Percentiles rank a stretch among this genome's conserved stretches.
These are phyloP conservation scores for Cucumis melo DNA, from an alignment of 306 rosid genomes.

Conservation along the genomic window DNA sequence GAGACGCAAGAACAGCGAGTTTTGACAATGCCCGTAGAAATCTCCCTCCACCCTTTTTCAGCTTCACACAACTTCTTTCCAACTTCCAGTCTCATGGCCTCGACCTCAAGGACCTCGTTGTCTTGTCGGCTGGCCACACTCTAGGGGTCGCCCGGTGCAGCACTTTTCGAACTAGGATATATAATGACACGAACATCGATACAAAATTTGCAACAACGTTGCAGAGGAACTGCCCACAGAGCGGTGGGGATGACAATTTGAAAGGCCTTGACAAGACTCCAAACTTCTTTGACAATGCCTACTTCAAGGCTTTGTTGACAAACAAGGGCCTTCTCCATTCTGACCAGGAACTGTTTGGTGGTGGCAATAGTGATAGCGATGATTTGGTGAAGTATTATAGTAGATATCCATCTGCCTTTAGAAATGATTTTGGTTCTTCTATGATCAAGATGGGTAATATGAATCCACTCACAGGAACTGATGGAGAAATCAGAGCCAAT, in stretches of 20 bases:
- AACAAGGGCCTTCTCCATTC: constrained; percentile 23
- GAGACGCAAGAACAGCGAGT: constrained; percentile 23
- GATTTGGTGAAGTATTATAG: constrained; percentile 12
- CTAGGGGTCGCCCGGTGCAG: constrained; percentile 17
- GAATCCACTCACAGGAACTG: constrained; percentile 18
- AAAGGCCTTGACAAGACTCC: constrained; percentile 8
- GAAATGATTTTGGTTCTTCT: constrained; percentile 14
- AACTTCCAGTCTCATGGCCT: constrained; percentile 26
- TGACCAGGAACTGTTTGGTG: constrained; percentile 25
- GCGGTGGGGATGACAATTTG: constrained; percentile 8
- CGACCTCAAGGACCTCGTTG: constrained; percentile 17
- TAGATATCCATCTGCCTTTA: neutral
- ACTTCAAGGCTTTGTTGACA: constrained; percentile 16
- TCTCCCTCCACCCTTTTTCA: constrained; percentile 19
- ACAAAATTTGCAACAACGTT: constrained; percentile 5
- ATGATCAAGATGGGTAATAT: constrained; percentile 30
- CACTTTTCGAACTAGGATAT: constrained; percentile 13
- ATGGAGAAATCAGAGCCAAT: constrained; percentile 19
- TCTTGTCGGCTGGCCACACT: constrained; percentile 23
- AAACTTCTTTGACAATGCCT: constrained; percentile 1
- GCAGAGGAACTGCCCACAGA: constrained; percentile 10
- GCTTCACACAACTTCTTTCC: constrained; percentile 18
- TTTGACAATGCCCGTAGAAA: constrained; percentile 7
- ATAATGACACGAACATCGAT: constrained; percentile 23
- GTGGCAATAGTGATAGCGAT: constrained; percentile 11